Percentiles rank a stretch among this genome's conserved stretches.
These are phyloP conservation scores for Xylaria polymorpha DNA, from an alignment of 2,329 filamentous ascomycete genomes.

Conservation along the genomic window DNA sequence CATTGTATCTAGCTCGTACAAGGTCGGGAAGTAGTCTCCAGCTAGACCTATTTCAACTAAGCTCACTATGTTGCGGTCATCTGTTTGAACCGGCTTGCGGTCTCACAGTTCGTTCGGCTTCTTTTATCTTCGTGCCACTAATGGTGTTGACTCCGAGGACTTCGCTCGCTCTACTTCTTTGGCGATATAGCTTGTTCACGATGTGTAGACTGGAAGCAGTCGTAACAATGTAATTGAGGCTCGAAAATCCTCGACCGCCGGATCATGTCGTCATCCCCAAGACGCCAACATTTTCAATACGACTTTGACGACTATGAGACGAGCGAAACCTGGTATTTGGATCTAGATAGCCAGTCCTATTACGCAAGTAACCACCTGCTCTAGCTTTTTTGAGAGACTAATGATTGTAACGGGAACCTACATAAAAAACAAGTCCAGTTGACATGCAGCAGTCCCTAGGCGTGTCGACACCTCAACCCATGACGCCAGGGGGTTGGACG, in stretches of 20 bases:
- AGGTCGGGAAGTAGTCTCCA: conserved; percentile 13
- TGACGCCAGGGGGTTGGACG: not conserved
- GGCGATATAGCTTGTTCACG: not conserved
- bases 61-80: not conserved
- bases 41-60: conserved; percentile 19
- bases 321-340: conserved; percentile 17
- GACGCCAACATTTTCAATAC: not conserved
- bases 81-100: conserved; percentile 4
- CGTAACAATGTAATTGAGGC: not conserved
- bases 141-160: not conserved
- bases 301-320: not conserved
- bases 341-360: conserved; percentile 27
- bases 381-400: conserved; percentile 17
- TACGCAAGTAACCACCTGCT: conserved; percentile 32
- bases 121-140: conserved; percentile 5
- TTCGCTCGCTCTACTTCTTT: not conserved
- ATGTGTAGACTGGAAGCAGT: not conserved
- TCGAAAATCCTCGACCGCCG: not conserved
- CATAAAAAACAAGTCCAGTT: conserved; percentile 29
- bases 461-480: not conserved
- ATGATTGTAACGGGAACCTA: conserved; percentile 34
- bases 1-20: conserved; percentile 22
- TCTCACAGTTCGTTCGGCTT: conserved; percentile 19
- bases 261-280: not conserved
- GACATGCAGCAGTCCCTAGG: conserved; percentile 21